Base-by-base conservation (phyloP, 2,329 filamentous ascomycete genomes). In the Colletotrichum sp. region DNA sequence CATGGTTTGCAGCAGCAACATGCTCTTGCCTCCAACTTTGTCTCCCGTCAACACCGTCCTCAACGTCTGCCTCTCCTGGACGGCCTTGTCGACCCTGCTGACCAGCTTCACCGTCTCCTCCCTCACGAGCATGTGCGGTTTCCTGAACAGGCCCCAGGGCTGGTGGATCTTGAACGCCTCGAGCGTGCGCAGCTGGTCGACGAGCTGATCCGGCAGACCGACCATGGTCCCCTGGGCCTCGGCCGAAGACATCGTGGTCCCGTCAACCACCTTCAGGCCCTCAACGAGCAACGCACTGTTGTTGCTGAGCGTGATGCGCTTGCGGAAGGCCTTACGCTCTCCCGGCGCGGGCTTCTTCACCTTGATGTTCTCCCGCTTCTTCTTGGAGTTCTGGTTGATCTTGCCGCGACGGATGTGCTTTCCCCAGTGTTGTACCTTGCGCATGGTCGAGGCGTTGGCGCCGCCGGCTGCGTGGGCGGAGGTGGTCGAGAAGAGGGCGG, bases 101-200 rank as follows among this genome's bases (percentile, higher is more conserved):
- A 91, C 90, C 80, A 98, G 81, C 76, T 94, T 90, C 55, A 95
- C 87, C n/a, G 94, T 94, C 88, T 98, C 95, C 74, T 91, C 89
- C 80, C 96, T 91, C 77, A 98, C 87, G 82, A 99, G 87, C 70
- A 94, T 91, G 72, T 95, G 94, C 30, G 97, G 97, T 79, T 92
- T 90, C 80, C 95, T 89, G 86, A 99, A 99, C 81, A 98, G 87
- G 75, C 90, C 91, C 96, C 97, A 99, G 78, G 91, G 93, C 89
- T 99, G 97, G 28, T 92, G 95, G 26, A 92, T 89, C 90, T 98
- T 98, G 89, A 99, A 99, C 5, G 95, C 96, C 82, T 98, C 95
- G 70, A 94, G 89, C n/a, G 93, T 91, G 80, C 96, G 91, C 87
- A 99, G 88, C 83, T 93, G 92, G 86, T 98, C 96, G 67, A 98